phyloP scores from a whole-genome alignment of 345 rosid genomes.

The Brassica juncea region DNA sequence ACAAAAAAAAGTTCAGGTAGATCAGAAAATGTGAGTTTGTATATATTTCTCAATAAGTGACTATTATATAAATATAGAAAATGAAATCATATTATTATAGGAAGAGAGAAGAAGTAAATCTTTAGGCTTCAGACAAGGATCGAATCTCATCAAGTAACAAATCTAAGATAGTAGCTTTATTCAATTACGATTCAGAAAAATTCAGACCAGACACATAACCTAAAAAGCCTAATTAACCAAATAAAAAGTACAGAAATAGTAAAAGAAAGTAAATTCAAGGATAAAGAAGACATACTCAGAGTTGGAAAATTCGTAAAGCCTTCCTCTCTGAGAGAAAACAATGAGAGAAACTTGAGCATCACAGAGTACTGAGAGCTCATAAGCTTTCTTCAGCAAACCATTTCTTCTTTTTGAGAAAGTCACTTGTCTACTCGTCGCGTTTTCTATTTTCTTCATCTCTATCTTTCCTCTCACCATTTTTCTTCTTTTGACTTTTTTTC shows the following conservation, averaged over 20 bases:
- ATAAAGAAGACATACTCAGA: constrained; percentile 22
- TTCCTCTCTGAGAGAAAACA: constrained; percentile 41
- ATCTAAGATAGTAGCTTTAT: constrained; percentile 18
- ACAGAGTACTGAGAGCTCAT: constrained; percentile 42
- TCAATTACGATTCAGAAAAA: constrained; percentile 28
- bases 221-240: constrained; percentile 9
- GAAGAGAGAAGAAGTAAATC: constrained; percentile 9
- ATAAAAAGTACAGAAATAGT: not conserved
- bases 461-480: constrained; percentile 44
- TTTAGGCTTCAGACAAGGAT: constrained; percentile 25
- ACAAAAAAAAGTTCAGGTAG: constrained; percentile 13
- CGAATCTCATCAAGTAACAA: constrained; percentile 28
- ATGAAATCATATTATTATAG: not conserved
- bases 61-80: not conserved
- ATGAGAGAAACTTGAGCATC: constrained; percentile 42
- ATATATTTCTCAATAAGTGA: constrained; percentile 1
- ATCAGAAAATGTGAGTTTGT: not conserved
- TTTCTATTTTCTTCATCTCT: constrained; percentile 45
- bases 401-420: constrained; percentile 43
- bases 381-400: constrained; percentile 45
- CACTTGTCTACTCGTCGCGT: constrained; percentile 40
- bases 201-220: constrained; percentile 26
- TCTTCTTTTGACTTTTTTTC: constrained; percentile 15
- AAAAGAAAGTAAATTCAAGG: not conserved
- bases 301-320: constrained; percentile 39